phyloP scores from a whole-genome alignment of 352 stramenopile species.

The Thraustotheca clavata region DNA sequence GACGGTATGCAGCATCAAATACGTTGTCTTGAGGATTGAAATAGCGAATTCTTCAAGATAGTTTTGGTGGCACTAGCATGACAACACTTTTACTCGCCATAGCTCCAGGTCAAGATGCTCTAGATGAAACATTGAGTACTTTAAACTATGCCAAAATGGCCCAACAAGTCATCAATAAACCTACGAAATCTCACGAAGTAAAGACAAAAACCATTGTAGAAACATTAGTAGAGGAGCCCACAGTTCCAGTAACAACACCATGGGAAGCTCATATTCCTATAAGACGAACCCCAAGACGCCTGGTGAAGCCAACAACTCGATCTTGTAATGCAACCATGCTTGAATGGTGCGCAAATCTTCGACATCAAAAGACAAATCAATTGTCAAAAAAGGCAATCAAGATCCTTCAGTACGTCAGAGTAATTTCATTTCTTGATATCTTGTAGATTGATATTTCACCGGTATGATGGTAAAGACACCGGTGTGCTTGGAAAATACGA shows the following conservation, averaged over 20 bases:
- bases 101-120: constrained; percentile 27
- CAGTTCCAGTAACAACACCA: background rate
- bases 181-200: background rate
- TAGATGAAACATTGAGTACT: constrained; percentile 36
- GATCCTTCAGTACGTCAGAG: background rate
- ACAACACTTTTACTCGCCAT: constrained; percentile 42
- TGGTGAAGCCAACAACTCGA: background rate
- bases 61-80: constrained; percentile 29
- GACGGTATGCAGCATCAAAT: constrained; percentile 30
- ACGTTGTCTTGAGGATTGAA: background rate
- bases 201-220: background rate
- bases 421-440: background rate
- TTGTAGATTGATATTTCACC: constrained; percentile 9
- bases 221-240: too few relatives aligned
- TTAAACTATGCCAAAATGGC: constrained; percentile 31
- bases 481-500: constrained; percentile 8
- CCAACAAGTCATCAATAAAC: constrained; percentile 3
- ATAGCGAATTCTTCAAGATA: constrained; percentile 31
- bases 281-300: background rate
- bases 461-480: background rate
- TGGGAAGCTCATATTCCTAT: constrained; percentile 12
- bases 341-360: background rate
- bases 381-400: background rate
- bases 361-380: background rate
- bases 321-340: background rate